Conservation (phyloP, 805 yeast genomes). For the Sugiyamaella valdiviana region DNA sequence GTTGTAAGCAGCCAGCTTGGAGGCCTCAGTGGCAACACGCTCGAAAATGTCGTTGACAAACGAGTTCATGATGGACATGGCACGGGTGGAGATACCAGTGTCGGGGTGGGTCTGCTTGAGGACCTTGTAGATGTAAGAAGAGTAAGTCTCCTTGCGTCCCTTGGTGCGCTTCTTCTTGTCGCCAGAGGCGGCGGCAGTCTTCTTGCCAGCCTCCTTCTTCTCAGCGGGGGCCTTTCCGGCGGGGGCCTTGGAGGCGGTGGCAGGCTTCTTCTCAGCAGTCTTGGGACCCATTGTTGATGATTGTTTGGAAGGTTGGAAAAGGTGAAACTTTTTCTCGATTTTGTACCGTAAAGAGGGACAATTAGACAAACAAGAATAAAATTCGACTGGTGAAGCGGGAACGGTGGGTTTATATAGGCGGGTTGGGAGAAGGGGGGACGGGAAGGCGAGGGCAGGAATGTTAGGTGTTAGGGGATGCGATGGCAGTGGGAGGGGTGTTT, state of each 20-base stretch:
- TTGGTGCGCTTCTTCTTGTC: conserved; percentile 88
- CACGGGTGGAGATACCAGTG: conserved; percentile 98
- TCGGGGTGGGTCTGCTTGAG: conserved; percentile 99
- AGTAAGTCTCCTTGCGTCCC: conserved; percentile 96
- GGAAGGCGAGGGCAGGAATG: not conserved
- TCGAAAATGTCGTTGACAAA: conserved; percentile 97
- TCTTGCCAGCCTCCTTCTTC: conserved; percentile 85
- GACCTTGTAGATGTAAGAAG: conserved; percentile 97
- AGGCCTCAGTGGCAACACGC: conserved; percentile 97
- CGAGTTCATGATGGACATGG: conserved; percentile 98
- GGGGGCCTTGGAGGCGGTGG: conserved; percentile 41
- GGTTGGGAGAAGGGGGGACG: not conserved
- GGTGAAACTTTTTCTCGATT: conserved; percentile 28
- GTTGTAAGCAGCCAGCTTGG: conserved; percentile 98
- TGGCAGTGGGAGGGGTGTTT: not conserved
- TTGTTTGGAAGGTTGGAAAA: conserved; percentile 7
- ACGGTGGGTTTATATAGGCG: not conserved
- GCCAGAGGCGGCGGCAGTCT: conserved; percentile 72
- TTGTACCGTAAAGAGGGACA: conserved; percentile 18
- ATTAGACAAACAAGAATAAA: conserved; percentile 21
- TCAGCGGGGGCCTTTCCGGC: conserved; percentile 98
- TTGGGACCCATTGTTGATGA: conserved; percentile 35
- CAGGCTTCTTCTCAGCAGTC: conserved; percentile 59
- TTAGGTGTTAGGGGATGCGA: not conserved
- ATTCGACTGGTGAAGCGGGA: not conserved